These are phyloP conservation scores for Botrytis medusae DNA, from an alignment of 2,329 filamentous ascomycete genomes.

Conservation along the genomic window DNA sequence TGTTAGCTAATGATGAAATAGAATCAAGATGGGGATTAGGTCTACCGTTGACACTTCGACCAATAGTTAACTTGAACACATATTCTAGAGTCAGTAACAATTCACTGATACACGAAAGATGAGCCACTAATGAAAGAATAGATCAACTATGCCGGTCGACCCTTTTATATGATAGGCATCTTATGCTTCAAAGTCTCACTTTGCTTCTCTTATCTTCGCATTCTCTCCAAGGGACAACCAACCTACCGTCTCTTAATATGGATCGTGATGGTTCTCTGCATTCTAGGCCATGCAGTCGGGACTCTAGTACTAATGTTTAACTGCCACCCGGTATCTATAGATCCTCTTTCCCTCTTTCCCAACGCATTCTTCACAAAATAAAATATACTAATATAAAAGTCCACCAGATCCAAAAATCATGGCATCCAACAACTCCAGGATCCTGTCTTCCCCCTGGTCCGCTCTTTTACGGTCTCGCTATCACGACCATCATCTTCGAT, in stretches of 20 bases:
- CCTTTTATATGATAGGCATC: constrained; percentile 25
- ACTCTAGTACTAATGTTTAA: constrained; percentile 6
- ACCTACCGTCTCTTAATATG: constrained; percentile 14
- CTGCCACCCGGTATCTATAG: neutral
- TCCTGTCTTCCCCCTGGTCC: constrained; percentile 8
- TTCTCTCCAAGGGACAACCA: constrained; percentile 21
- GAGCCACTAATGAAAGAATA: neutral
- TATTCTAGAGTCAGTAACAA: constrained; percentile 3
- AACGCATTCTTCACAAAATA: neutral
- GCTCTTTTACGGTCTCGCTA: neutral
- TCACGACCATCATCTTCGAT: constrained; percentile 13
- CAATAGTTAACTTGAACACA: neutral
- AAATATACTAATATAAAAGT: neutral
- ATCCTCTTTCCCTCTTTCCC: neutral
- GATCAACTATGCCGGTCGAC: constrained; percentile 24
- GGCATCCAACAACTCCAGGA: constrained; percentile 3
- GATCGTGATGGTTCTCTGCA: constrained; percentile 6
- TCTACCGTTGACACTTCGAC: constrained; percentile 9
- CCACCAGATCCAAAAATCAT: neutral
- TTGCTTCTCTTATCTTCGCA: constrained; percentile 25
- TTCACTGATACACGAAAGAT: too few species aligned
- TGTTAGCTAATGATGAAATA: neutral
- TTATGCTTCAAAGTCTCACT: constrained; percentile 25
- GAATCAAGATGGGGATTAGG: constrained; percentile 22
- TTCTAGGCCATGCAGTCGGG: neutral